phyloP scores from a whole-genome alignment of 176 grass and related monocot species.

The Chrysopogon serrulatus region DNA sequence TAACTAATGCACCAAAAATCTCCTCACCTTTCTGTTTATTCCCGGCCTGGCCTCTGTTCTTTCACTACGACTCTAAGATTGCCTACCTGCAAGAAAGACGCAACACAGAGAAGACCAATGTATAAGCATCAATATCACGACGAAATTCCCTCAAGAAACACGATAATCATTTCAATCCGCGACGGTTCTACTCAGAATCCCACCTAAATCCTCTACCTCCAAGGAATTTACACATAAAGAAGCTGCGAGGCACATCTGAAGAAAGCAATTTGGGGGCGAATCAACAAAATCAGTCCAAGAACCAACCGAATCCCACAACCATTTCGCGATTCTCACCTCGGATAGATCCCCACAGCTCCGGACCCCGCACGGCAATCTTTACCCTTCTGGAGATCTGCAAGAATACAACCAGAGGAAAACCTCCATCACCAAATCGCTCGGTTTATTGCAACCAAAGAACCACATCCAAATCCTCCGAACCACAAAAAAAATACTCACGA shows the following conservation, averaged over 20 bases:
- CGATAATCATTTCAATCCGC: not conserved
- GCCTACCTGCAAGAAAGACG: not conserved
- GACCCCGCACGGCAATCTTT: too few species aligned
- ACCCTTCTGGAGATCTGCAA: not conserved
- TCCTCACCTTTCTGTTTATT: not conserved
- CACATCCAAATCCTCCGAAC: not conserved
- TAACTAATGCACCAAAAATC: not conserved
- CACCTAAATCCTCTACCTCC: not conserved
- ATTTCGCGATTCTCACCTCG: constrained; percentile 2
- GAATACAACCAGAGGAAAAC: not conserved
- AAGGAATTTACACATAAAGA: not conserved
- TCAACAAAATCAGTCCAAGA: not conserved
- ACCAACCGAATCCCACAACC: not conserved
- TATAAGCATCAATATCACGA: not conserved
- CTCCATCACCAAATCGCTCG: not conserved
- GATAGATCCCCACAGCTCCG: not conserved
- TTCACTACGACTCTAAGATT: not conserved
- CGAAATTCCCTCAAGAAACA: not conserved
- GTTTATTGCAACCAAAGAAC: not conserved
- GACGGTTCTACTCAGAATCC: too few species aligned
- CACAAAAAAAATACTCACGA: constrained; percentile 2
- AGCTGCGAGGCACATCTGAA: not conserved
- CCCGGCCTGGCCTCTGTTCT: not conserved
- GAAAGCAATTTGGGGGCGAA: not conserved
- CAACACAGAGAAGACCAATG: not conserved